Percentiles rank a stretch among this genome's conserved stretches.
These are phyloP conservation scores for Suhomyces sp. DNA, from an alignment of 805 yeast genomes.

Conservation along the genomic window DNA sequence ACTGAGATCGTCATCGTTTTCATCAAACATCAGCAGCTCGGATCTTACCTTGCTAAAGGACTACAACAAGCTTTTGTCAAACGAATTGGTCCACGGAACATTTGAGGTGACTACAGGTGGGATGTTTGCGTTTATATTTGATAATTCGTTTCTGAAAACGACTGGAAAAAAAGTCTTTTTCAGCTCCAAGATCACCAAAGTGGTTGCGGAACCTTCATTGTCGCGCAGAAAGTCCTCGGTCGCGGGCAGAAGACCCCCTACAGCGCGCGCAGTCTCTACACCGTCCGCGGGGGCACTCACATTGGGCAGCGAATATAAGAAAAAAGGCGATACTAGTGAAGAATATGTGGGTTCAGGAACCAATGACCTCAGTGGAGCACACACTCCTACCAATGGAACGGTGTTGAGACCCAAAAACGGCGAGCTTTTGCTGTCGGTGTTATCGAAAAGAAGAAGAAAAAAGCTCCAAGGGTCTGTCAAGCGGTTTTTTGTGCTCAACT, in stretches of 20 bases:
- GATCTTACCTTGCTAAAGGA: constrained; percentile 54
- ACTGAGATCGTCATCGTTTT: constrained; percentile 38
- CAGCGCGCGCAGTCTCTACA: neutral
- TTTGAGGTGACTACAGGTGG: constrained; percentile 62
- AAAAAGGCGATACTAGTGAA: neutral
- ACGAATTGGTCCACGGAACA: constrained; percentile 60
- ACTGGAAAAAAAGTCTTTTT: constrained; percentile 79
- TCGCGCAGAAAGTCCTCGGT: neutral
- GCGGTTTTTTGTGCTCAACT: constrained; percentile 79
- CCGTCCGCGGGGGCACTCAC: neutral
- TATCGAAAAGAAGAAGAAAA: constrained; percentile 77
- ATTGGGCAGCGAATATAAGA: neutral
- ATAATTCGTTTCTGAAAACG: constrained; percentile 85
- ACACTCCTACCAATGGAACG: constrained; percentile 5
- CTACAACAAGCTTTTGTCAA: constrained; percentile 50
- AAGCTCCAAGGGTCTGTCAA: constrained; percentile 82
- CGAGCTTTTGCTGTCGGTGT: constrained; percentile 70
- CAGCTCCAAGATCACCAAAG: constrained; percentile 30
- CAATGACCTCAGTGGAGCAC: neutral
- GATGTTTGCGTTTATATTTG: constrained; percentile 83
- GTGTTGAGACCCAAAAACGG: constrained; percentile 53
- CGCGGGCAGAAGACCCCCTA: neutral
- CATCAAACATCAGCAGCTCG: constrained; percentile 35
- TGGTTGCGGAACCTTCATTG: neutral
- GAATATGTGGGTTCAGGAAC: neutral